phyloP scores from a whole-genome alignment of 169 alveolate species.

The Eimeria sp. region DNA sequence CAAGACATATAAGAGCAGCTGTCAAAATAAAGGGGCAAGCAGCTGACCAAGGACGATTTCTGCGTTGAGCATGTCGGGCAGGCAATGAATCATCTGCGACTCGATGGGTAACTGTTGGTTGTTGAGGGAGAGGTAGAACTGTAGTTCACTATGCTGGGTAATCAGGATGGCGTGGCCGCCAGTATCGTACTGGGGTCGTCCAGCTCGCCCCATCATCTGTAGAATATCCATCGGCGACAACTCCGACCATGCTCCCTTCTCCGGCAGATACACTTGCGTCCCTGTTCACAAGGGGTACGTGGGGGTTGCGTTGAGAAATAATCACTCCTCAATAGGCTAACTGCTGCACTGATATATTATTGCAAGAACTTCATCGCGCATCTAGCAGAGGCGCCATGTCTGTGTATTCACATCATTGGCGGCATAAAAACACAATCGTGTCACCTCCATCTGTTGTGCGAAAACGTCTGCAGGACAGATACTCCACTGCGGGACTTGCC shows the following conservation, averaged over 20 bases:
- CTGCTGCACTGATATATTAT: neutral
- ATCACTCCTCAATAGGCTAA: neutral
- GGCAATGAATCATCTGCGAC: slow-evolving; percentile 94
- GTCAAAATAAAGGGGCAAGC: neutral
- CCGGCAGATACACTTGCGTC: slow-evolving; percentile 97
- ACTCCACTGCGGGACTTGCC: neutral
- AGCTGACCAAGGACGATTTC: slow-evolving; percentile 93
- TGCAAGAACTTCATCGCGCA: neutral
- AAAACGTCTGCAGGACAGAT: neutral
- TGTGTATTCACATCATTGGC: neutral
- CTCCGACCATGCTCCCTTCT: slow-evolving; percentile 98
- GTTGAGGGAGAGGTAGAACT: slow-evolving; percentile 97
- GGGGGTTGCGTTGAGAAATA: neutral
- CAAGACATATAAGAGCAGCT: neutral
- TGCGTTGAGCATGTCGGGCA: slow-evolving; percentile 99
- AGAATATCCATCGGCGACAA: slow-evolving; percentile 98
- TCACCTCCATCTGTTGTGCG: neutral
- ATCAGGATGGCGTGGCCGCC: slow-evolving; percentile 99
- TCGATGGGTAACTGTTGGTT: slow-evolving; percentile 99
- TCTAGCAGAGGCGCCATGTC: neutral
- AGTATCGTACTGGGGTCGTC: slow-evolving; percentile 99
- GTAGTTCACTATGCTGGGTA: slow-evolving; percentile 97
- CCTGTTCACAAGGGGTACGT: slow-evolving; percentile 9
- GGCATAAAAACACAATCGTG: neutral
- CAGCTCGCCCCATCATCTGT: slow-evolving; percentile 99